phyloP scores from a whole-genome alignment of 2,329 filamentous ascomycete genomes.

The Hymenoscyphus linearis region DNA sequence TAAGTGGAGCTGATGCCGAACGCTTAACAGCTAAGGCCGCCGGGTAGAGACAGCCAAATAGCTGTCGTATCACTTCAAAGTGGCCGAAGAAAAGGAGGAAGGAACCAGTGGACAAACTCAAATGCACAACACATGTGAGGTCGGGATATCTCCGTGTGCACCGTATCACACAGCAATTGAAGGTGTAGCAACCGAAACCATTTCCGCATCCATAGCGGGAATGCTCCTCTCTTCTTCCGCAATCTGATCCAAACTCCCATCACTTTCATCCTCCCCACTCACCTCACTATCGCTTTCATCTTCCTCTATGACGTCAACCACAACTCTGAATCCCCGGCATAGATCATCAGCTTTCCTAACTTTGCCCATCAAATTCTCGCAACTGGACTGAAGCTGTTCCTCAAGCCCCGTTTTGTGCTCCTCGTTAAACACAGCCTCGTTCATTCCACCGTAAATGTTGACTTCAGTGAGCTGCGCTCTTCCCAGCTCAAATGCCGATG shows the following conservation, averaged over 20 bases:
- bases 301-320: slow-evolving; percentile 4
- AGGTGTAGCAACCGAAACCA: not conserved
- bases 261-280: not conserved
- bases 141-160: not conserved
- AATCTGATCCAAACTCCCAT: not conserved
- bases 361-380: not conserved
- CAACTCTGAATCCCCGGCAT: slow-evolving; percentile 3
- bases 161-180: not conserved
- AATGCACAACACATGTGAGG: not conserved
- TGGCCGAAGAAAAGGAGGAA: not conserved
- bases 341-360: slow-evolving; percentile 2
- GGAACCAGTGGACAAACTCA: not conserved
- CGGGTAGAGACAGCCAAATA: not conserved
- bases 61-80: not conserved
- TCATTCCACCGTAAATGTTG: not conserved
- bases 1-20: not conserved
- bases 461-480: not conserved
- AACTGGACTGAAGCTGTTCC: not conserved
- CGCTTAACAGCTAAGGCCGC: not conserved
- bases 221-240: not conserved
- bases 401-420: not conserved
- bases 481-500: not conserved
- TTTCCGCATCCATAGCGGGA: too few species aligned
- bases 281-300: not conserved
- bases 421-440: not conserved